A percentile compares a stretch with the other conserved stretches of the same genome.
Evolutionary conservation across 306 rosid species (phyloP).

Genomic region (Vigna hirtella): DNA sequence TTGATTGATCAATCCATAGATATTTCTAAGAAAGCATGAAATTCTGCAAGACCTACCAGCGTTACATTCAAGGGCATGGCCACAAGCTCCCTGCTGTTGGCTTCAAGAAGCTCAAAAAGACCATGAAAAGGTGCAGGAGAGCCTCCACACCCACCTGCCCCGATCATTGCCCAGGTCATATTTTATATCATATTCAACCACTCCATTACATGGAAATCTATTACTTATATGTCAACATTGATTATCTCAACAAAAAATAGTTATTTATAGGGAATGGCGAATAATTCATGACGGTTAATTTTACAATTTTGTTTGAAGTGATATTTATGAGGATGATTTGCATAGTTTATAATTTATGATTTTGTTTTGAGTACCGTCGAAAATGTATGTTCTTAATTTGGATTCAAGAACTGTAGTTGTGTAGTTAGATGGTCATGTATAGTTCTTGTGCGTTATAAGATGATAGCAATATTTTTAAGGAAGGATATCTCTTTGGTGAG

Average conservation of each 20-base stretch:
- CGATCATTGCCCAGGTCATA: conserved; percentile 69
- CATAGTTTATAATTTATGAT: too few relatives aligned
- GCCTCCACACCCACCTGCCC: conserved; percentile 58
- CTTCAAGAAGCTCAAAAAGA: conserved; percentile 85
- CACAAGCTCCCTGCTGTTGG: conserved; percentile 73
- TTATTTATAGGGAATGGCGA: too few relatives aligned
- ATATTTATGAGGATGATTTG: background rate
- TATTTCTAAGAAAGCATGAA: conserved; percentile 62
- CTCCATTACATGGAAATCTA: background rate
- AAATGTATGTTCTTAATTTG: background rate
- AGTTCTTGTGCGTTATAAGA: background rate
- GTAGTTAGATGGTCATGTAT: too few relatives aligned
- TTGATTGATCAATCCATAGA: background rate
- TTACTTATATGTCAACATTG: too few relatives aligned
- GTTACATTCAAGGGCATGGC: conserved; percentile 73
- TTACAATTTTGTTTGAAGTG: too few relatives aligned
- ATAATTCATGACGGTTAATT: background rate
- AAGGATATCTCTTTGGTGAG: background rate
- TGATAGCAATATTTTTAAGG: background rate
- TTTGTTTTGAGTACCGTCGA: background rate
- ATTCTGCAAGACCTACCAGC: conserved; percentile 85
- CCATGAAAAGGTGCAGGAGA: conserved; percentile 71
- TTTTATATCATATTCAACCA: background rate
- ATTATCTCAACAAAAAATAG: too few relatives aligned
- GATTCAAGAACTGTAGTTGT: background rate